Evolutionary conservation across 805 yeast genomes (phyloP), one percentile per base, ranked within the genome.

Genomic region (Ogataea salicorniae): DNA sequence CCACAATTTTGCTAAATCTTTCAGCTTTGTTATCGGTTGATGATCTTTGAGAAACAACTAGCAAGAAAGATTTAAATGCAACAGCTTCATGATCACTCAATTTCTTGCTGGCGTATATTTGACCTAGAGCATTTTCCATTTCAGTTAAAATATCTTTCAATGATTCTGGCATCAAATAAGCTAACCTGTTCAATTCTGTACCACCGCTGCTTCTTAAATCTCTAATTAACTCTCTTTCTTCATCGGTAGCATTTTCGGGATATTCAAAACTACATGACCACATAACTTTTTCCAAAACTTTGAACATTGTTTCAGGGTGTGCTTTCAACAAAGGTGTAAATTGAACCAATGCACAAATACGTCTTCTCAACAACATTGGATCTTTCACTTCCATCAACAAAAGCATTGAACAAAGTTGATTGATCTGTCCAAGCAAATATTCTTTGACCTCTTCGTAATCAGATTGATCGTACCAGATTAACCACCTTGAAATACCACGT

Each of bases 401-500:
- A 49, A 94, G 71, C 56, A 83, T 78, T 53, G 86, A 84, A 42
- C 96, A 86, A 43, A 89, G 72, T 15, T 74, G 76, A 60, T 87
- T 90, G 9, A 85, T 81, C 41, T 78, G 70, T 43, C 76, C 75
- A 41, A 71, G 72, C 45, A 81, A 68, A 46, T 80, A 71, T 18
- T 63, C 72, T 43, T 81, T 83, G 14, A 80, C 71, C 36, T 70
- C 69, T 35, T 77, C 82, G 44, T 78, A 74, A 47, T 75, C 74
- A 39, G 74, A 75, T 6, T 81, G 80, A 34, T 67, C 75, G 58
- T 88, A 90, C 97, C 97, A 92, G 16, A 89, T 81, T 58, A 88
- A 81, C 99, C 99, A 95, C 61, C 99, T 79, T 13, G 94, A 83
- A 22, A 95, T 84, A 35, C 98, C 99, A 50, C 96, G 78, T 34